These are phyloP conservation scores for Euphorbia schlechtendalii DNA, from an alignment of 441 rosid genomes.

Conservation along the genomic window DNA sequence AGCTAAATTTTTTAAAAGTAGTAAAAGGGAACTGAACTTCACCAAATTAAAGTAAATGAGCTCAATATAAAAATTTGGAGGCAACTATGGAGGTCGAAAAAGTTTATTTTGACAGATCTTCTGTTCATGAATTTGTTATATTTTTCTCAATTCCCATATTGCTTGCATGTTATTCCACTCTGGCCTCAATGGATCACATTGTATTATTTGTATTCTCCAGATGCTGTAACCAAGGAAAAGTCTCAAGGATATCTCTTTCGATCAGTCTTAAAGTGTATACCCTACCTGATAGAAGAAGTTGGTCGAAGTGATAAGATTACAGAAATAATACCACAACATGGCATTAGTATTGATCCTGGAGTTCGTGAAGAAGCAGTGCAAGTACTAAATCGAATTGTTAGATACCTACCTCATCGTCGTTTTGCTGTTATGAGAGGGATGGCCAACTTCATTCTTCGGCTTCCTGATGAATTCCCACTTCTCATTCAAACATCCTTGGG, in stretches of 20 bases:
- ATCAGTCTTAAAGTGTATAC: conserved; percentile 95
- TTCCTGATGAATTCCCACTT: conserved; percentile 98
- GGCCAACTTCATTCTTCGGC: conserved; percentile 90
- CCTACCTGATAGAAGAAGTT: conserved; percentile 94
- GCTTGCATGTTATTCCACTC: conserved; percentile 13
- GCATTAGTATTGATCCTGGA: conserved; percentile 98
- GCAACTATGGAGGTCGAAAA: neutral
- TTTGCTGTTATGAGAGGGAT: conserved; percentile 98
- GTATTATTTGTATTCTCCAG: conserved; percentile 37
- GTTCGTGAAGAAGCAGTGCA: conserved; percentile 99
- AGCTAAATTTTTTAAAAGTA: neutral
- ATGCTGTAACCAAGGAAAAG: conserved; percentile 97
- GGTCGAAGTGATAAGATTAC: conserved; percentile 97
- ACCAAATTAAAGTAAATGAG: neutral
- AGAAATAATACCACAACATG: conserved; percentile 99
- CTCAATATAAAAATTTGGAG: neutral
- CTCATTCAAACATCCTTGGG: conserved; percentile 96
- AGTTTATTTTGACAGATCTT: neutral
- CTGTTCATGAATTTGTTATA: conserved; percentile 5
- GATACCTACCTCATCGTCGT: conserved; percentile 90
- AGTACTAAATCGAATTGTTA: conserved; percentile 89
- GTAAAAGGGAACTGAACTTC: neutral
- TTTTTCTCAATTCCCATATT: neutral
- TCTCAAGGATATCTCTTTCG: conserved; percentile 94
- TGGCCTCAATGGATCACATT: conserved; percentile 13